Evolutionary conservation across 441 rosid genomes (phyloP).

Genomic region (Erodium chrysanthum): DNA sequence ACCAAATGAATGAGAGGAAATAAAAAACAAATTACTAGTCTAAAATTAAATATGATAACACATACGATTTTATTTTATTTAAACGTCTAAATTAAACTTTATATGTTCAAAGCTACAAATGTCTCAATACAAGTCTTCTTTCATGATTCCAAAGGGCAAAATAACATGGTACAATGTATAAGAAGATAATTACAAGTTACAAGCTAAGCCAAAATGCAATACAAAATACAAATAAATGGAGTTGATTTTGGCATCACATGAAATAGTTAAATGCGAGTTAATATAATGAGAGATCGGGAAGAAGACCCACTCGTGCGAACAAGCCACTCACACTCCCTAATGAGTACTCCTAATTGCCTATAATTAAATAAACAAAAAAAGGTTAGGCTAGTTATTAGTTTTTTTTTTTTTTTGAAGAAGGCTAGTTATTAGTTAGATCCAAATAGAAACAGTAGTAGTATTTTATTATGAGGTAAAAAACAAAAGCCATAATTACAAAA

Average conservation of each 20-base stretch:
- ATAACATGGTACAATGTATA: neutral
- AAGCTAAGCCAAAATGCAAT: too few relatives aligned
- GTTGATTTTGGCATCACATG: constrained; percentile 20
- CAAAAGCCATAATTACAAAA: constrained; percentile 17
- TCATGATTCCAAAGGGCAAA: neutral
- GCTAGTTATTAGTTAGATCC: too few relatives aligned
- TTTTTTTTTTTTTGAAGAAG: too few relatives aligned
- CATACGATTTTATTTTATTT: too few relatives aligned
- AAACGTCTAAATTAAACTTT: too few relatives aligned
- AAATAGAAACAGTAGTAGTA: neutral
- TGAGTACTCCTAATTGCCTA: constrained; percentile 8
- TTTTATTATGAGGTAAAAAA: constrained; percentile 15
- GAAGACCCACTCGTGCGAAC: constrained; percentile 60
- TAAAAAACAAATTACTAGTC: too few relatives aligned
- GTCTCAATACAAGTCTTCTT: too few relatives aligned
- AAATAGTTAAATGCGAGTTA: neutral
- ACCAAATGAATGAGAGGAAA: too few relatives aligned
- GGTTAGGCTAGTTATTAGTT: neutral
- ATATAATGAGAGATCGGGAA: constrained; percentile 38
- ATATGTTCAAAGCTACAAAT: too few relatives aligned
- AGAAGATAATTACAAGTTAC: neutral
- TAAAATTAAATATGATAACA: too few relatives aligned
- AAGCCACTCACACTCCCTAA: constrained; percentile 31
- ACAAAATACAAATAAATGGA: neutral
- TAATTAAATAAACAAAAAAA: too few relatives aligned